A percentile compares a stretch with the other conserved stretches of the same genome.
Evolutionary conservation across 106 monocot species (phyloP).

Genomic region (Posidonia australis): DNA sequence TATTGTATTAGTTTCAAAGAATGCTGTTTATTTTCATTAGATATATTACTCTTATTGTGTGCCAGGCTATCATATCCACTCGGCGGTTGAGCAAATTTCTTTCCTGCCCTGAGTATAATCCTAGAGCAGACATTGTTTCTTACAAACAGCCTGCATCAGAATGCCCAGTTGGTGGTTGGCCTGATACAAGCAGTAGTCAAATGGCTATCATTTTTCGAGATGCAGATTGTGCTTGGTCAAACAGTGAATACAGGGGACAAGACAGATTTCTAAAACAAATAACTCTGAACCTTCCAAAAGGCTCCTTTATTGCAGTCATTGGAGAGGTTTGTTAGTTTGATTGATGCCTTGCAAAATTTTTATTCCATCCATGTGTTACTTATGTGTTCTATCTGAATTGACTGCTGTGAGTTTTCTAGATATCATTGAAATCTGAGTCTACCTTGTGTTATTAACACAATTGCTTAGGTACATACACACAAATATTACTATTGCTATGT

Average conservation of each 20-base stretch:
- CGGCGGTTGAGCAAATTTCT: slow-evolving; percentile 81
- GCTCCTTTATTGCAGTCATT: slow-evolving; percentile 54
- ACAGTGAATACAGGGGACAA: slow-evolving; percentile 19
- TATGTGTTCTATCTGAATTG: background rate
- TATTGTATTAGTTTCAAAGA: background rate
- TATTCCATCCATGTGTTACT: background rate
- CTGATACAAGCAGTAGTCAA: slow-evolving; percentile 11
- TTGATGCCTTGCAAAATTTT: background rate
- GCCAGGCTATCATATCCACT: slow-evolving; percentile 76
- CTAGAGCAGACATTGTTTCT: slow-evolving; percentile 8
- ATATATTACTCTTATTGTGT: background rate
- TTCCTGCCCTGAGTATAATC: slow-evolving; percentile 48
- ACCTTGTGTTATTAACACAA: too few species aligned
- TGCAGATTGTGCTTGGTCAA: slow-evolving; percentile 57
- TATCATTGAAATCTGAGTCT: too few species aligned
- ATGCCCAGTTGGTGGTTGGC: background rate
- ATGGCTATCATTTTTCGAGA: slow-evolving; percentile 38
- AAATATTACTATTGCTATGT: too few species aligned
- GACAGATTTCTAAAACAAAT: slow-evolving; percentile 32
- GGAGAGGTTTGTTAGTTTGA: slow-evolving; percentile 78
- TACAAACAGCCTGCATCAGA: background rate
- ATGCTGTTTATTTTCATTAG: background rate
- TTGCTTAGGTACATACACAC: too few species aligned
- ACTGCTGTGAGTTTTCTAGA: too few species aligned
- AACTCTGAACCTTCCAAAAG: slow-evolving; percentile 50